Evolutionary conservation across 192 early-diverging fungal species (phyloP).

Genomic region (Thoreauomyces humboldtii): DNA sequence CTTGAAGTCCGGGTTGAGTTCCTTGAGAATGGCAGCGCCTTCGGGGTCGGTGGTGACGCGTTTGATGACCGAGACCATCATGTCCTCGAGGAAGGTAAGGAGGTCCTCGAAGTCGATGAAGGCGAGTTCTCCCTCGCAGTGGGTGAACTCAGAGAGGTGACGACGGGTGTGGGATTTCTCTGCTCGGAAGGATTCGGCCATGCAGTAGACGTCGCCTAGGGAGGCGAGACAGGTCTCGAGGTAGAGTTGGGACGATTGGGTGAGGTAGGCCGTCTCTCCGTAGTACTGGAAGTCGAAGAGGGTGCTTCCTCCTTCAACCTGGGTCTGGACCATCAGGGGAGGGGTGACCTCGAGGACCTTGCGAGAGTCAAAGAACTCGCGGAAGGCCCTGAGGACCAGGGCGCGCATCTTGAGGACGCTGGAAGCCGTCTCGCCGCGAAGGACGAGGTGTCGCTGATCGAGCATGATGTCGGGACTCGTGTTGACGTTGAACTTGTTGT

Average conservation of each 20-base stretch:
- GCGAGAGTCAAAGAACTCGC: constrained; percentile 82
- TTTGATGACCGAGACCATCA: constrained; percentile 71
- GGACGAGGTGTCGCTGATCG: constrained; percentile 94
- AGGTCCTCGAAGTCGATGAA: constrained; percentile 94
- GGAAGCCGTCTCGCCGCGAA: constrained; percentile 90
- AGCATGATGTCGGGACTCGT: constrained; percentile 82
- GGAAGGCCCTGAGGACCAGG: constrained; percentile 88
- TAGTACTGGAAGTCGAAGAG: constrained; percentile 97
- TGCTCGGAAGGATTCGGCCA: constrained; percentile 95
- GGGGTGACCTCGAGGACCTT: constrained; percentile 89
- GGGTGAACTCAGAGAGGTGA: constrained; percentile 89
- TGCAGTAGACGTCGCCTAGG: constrained; percentile 93
- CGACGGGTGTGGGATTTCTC: constrained; percentile 96
- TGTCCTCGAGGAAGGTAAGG: constrained; percentile 80
- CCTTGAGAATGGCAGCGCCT: constrained; percentile 70
- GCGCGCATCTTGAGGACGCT: constrained; percentile 83
- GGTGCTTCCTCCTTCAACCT: constrained; percentile 96
- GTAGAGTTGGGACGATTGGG: constrained; percentile 98
- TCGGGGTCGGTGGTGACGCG: constrained; percentile 73
- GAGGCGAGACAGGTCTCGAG: constrained; percentile 94
- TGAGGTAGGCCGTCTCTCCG: constrained; percentile 93
- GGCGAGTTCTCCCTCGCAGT: constrained; percentile 94
- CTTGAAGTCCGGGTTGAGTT: constrained; percentile 91
- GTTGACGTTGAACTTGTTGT: constrained; percentile 85
- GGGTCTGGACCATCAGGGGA: constrained; percentile 99